Base-by-base conservation (phyloP, 768 basidiomycete genomes). In the Panus rudis region DNA sequence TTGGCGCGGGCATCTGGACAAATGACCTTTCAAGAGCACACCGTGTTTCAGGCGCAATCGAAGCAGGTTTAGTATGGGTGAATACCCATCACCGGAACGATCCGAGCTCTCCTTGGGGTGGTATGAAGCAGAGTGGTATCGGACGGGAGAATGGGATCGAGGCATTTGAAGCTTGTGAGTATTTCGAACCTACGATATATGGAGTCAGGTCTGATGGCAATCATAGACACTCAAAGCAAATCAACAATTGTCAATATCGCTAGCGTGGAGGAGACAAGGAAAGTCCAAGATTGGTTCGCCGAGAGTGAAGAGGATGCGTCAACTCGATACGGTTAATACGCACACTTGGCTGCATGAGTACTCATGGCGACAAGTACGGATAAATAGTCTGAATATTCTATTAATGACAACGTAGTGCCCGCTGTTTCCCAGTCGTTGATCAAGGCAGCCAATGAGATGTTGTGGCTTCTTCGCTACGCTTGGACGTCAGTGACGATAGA, bases 81-180 rank as follows among this genome's bases (percentile, higher is more conserved):
- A 92, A 92, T 57, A 89, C 84, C 0, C 87, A 91, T 51, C 90
- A 92, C 55, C 75, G 89, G 35, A 92, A 92, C 52, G 88, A 92
- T 56, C 90, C 90, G 6, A 84, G 83, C 49, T 89, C 85, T 24
- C 88, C 90, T 30, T 92, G 90, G 89, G 88, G 88, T 16, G 88
- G 88, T 5, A 86, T 90, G 86, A 90, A 91, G 59, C 82, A 84
- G 50, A 91, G 88, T 53, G 89, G 89, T 2, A 82, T 89, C 41
- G 89, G 90, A 4, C 64, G 90, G 45, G 90, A 92, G 57, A 92
- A 92, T 50, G 90, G 90, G 1, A 45, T 84, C 4, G 89, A 91
- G 57, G 86, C 88, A 13, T 76, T 81, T 39, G 77, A 86, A 58
- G 73, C 82, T 47, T 91, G 87, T 87, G 48, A 47, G 84, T 70